These are phyloP conservation scores for Ricinus communis DNA, from an alignment of 345 rosid species.

Conservation along the genomic window DNA sequence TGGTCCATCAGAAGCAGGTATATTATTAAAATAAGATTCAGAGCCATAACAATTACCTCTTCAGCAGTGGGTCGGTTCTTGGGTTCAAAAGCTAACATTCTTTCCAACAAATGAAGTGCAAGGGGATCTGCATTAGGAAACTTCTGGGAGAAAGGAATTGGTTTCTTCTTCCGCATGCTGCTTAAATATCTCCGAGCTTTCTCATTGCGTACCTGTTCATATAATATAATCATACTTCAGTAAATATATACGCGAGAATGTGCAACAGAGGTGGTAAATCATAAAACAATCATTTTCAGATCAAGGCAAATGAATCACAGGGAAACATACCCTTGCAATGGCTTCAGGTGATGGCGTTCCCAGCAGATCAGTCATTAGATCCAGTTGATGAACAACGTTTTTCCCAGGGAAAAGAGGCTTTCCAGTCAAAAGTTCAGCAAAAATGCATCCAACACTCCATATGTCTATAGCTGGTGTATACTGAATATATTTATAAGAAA, in stretches of 20 bases:
- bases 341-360: constrained; percentile 94
- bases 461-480: constrained; percentile 96
- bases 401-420: constrained; percentile 96
- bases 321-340: constrained; percentile 73
- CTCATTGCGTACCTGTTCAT: constrained; percentile 84
- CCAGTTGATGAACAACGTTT: constrained; percentile 94
- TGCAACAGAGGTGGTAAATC: not conserved
- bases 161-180: constrained; percentile 93
- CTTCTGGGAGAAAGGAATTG: constrained; percentile 76
- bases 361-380: constrained; percentile 89
- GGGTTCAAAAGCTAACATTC: constrained; percentile 93
- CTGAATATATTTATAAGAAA: constrained; percentile 40
- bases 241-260: not conserved
- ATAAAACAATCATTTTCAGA: constrained; percentile 11
- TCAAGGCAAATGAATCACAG: constrained; percentile 9
- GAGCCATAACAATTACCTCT: constrained; percentile 49
- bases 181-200: constrained; percentile 93
- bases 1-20: constrained; percentile 18
- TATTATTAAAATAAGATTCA: not conserved
- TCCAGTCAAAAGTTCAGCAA: constrained; percentile 91
- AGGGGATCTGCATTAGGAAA: constrained; percentile 93
- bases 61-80: constrained; percentile 89
- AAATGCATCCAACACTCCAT: constrained; percentile 98
- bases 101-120: constrained; percentile 82
- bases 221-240: constrained; percentile 24